Evolutionary conservation across 2,329 filamentous ascomycete genomes (phyloP), one percentile per base, ranked within the genome.

Genomic region (Xylariaceae sp.): DNA sequence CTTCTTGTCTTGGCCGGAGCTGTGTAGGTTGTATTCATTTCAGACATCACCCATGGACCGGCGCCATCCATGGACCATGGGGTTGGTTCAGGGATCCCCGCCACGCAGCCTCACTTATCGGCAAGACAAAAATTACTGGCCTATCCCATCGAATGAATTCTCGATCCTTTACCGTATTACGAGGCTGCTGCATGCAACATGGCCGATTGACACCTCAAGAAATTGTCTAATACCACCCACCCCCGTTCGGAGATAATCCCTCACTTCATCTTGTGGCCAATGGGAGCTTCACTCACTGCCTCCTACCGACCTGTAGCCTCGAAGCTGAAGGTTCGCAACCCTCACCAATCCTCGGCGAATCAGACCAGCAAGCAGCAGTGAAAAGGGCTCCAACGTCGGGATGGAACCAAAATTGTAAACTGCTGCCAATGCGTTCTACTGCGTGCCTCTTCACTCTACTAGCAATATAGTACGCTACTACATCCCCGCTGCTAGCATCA

Each of bases 21-120:
- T 57, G 50, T 49, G 50, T 44, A 46, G 4, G n/a, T n/a, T n/a
- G n/a, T n/a, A n/a, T 43, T 66, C 59, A 65, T 62, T 63, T 62
- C 53, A 63, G 56, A 55, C 59, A 50, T 46, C 50, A n/a, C n/a
- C n/a, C n/a, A n/a, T n/a, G n/a, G n/a, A n/a, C n/a, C n/a, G n/a
- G n/a, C n/a, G n/a, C n/a, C n/a, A n/a, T n/a, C n/a, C n/a, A n/a
- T n/a, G n/a, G n/a, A n/a, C n/a, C 56, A 54, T 55, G 61, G 32
- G 61, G 60, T 66, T 67, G 64, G 63, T 46, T 52, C 54, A 58
- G 49, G 59, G 56, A 54, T 58, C 67, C 63, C 64, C 61, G 58
- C 57, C 59, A 54, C 66, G 66, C 69, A 72, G 70, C 70, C 70
- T 72, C 70, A 72, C 67, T 71, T 70, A 63, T 71, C 60, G 55